These are phyloP conservation scores for Xylaria scruposa DNA, from an alignment of 495 filamentous ascomycete species.

Conservation along the genomic window DNA sequence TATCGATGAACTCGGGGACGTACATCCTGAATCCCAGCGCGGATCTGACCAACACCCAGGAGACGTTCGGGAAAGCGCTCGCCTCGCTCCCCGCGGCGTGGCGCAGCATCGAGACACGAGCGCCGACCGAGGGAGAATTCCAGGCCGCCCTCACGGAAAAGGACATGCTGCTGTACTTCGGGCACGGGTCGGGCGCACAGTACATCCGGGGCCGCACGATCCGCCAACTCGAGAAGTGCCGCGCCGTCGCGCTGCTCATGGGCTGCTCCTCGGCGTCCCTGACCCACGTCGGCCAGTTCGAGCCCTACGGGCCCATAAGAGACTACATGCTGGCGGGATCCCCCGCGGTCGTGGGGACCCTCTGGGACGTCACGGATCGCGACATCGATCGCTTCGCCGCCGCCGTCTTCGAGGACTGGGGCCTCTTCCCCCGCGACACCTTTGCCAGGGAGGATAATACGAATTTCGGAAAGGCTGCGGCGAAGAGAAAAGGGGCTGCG, in stretches of 20 bases:
- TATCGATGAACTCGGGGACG: constrained; percentile 67
- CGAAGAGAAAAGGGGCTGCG: constrained; percentile 28
- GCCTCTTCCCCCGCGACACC: constrained; percentile 60
- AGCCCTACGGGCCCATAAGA: constrained; percentile 86
- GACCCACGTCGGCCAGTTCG: constrained; percentile 83
- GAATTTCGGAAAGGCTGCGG: constrained; percentile 30
- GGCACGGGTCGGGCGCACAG: constrained; percentile 93
- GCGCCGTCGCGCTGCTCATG: constrained; percentile 80
- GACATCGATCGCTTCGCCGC: constrained; percentile 93
- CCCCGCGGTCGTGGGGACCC: constrained; percentile 82
- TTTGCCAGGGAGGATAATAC: constrained; percentile 39
- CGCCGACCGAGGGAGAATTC: constrained; percentile 81
- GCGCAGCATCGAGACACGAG: constrained; percentile 67
- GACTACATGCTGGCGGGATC: constrained; percentile 87
- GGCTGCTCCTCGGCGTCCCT: constrained; percentile 84
- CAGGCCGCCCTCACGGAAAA: constrained; percentile 62
- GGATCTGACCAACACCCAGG: constrained; percentile 81
- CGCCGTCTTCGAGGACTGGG: constrained; percentile 81
- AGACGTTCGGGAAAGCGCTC: constrained; percentile 70
- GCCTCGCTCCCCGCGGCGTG: constrained; percentile 54
- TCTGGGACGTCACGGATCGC: constrained; percentile 98
- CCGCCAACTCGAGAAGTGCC: constrained; percentile 73
- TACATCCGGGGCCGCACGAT: constrained; percentile 85
- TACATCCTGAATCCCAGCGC: constrained; percentile 88
- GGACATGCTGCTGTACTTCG: constrained; percentile 87